These are phyloP conservation scores for Ophiobolus disseminans DNA, from an alignment of 2,329 filamentous ascomycete genomes.

Conservation along the genomic window DNA sequence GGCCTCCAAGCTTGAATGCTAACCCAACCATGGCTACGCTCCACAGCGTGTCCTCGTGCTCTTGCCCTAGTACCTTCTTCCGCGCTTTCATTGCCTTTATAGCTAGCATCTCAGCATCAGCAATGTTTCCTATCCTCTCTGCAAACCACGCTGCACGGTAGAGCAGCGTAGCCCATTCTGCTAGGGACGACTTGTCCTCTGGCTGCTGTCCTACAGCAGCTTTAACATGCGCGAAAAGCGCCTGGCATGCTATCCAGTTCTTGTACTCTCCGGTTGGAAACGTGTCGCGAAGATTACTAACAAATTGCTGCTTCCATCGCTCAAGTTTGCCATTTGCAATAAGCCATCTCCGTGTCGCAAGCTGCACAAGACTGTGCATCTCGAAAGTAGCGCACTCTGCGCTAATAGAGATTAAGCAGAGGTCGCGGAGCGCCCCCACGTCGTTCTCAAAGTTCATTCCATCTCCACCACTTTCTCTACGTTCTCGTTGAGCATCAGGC, in stretches of 20 bases:
- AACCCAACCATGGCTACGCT: no score
- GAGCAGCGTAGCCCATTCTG: no score
- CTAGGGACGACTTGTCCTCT: no score
- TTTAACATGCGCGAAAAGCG: background rate
- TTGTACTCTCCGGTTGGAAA: conserved; percentile 14
- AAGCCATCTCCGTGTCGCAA: conserved; percentile 11
- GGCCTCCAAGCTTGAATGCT: no score
- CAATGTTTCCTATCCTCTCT: no score
- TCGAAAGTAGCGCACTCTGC: background rate
- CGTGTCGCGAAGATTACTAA: conserved; percentile 5
- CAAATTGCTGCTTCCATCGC: conserved; percentile 12
- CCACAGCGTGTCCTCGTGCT: no score
- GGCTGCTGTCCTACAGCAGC: conserved; percentile 3
- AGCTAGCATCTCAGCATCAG: no score
- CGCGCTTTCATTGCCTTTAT: no score
- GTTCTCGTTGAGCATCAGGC: no score
- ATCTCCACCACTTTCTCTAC: no score
- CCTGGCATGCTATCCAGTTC: conserved; percentile 15
- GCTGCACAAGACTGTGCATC: conserved; percentile 5
- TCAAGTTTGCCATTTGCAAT: conserved; percentile 7
- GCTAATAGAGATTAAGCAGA: conserved; percentile 14
- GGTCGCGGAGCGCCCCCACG: conserved; percentile 9
- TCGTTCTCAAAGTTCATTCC: conserved; percentile 14
- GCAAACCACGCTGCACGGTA: no score
- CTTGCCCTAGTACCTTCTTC: no score